Conservation (phyloP, 768 basidiomycete genomes). For the Scleroderma bovista region DNA sequence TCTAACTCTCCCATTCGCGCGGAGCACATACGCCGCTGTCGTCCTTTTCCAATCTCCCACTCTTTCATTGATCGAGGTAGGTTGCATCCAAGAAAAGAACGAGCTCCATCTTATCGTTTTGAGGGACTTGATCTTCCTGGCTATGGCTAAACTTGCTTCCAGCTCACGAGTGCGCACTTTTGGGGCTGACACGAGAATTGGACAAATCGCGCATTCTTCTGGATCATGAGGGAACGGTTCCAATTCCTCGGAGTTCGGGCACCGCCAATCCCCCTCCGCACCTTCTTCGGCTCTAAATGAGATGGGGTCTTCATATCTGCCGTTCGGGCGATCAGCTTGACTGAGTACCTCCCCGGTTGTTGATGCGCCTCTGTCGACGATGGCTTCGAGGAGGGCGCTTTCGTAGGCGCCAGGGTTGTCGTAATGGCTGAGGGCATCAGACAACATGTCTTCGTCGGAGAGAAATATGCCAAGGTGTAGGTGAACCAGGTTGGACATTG, state of each 20-base stretch:
- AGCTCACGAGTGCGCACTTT: slow-evolving; percentile 42
- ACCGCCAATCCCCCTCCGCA: not conserved
- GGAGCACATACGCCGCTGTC: slow-evolving; percentile 39
- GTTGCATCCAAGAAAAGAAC: slow-evolving; percentile 30
- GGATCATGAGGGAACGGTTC: slow-evolving; percentile 28
- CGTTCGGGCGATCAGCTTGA: slow-evolving; percentile 16
- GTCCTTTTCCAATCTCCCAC: slow-evolving; percentile 19
- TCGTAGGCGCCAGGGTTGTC: slow-evolving; percentile 20
- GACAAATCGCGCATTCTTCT: slow-evolving; percentile 34
- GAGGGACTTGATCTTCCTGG: slow-evolving; percentile 39
- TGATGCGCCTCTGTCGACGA: slow-evolving; percentile 4
- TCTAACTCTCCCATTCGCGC: slow-evolving; percentile 35
- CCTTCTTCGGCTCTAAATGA: slow-evolving; percentile 19
- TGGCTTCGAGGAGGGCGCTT: slow-evolving; percentile 7
- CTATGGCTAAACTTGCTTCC: slow-evolving; percentile 41
- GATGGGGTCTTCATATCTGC: slow-evolving; percentile 7
- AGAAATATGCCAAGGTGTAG: slow-evolving; percentile 62
- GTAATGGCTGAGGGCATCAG: slow-evolving; percentile 35
- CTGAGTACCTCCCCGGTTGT: slow-evolving; percentile 15
- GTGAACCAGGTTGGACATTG: slow-evolving; percentile 41
- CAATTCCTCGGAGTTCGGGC: slow-evolving; percentile 6
- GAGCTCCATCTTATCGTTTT: slow-evolving; percentile 49
- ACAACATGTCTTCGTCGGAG: slow-evolving; percentile 47
- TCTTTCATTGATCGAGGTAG: slow-evolving; percentile 11
- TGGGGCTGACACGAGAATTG: slow-evolving; percentile 15